These are phyloP conservation scores for Vitis amurensis DNA, from an alignment of 164 flowering plant genomes.

Conservation along the genomic window DNA sequence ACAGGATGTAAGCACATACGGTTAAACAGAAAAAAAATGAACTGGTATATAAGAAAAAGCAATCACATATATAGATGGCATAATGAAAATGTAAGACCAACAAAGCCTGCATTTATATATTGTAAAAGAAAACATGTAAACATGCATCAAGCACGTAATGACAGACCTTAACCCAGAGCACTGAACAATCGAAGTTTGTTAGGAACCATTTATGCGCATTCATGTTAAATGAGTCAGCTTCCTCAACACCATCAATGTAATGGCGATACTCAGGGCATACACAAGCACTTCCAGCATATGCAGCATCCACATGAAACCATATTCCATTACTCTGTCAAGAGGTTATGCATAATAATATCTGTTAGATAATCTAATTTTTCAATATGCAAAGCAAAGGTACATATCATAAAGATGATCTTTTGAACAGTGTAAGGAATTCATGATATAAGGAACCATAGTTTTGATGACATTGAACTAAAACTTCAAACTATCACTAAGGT, in stretches of 20 bases:
- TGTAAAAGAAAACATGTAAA: background rate
- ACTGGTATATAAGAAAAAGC: background rate
- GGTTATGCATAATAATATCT: constrained; percentile 2
- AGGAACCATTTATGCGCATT: constrained; percentile 97
- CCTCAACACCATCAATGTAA: constrained; percentile 81
- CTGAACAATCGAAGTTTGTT: constrained; percentile 90
- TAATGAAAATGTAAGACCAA: background rate
- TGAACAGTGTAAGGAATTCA: too few species aligned
- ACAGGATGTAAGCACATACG: background rate
- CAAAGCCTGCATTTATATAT: background rate
- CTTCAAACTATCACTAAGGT: too few species aligned
- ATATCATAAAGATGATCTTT: background rate
- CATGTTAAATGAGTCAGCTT: constrained; percentile 90
- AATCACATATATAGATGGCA: constrained; percentile 3
- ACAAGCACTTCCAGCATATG: constrained; percentile 99
- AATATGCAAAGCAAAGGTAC: background rate
- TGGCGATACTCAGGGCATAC: constrained; percentile 89
- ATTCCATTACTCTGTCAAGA: constrained; percentile 53
- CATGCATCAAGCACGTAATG: background rate
- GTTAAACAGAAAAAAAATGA: background rate
- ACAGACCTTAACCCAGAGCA: constrained; percentile 86
- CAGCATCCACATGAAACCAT: constrained; percentile 96
- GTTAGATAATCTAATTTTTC: background rate
- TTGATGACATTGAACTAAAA: too few species aligned
- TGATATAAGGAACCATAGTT: too few species aligned